Conservation (phyloP, 2,329 filamentous ascomycete species). For the Knoxdaviesia proteae region DNA sequence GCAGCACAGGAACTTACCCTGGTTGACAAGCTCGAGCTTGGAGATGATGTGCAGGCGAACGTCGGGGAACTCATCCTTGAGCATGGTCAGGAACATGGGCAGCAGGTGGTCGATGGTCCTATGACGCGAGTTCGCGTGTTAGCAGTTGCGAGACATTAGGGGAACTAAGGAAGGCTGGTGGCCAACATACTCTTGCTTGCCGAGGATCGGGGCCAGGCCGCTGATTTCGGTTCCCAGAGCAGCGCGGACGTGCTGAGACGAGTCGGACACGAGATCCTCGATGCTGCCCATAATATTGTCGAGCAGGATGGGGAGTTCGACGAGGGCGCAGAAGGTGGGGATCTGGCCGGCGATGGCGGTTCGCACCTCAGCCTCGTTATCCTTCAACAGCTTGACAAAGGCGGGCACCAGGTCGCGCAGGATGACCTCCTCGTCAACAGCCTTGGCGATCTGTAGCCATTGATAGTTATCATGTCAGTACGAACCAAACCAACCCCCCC, state of each 20-base stretch:
- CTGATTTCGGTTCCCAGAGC: constrained; percentile 93
- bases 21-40: constrained; percentile 96
- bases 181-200: constrained; percentile 81
- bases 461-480: neutral
- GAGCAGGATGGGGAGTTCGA: constrained; percentile 71
- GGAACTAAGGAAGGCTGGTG: neutral
- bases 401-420: constrained; percentile 84
- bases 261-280: constrained; percentile 88
- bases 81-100: constrained; percentile 98
- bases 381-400: constrained; percentile 94
- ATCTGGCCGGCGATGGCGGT: constrained; percentile 96
- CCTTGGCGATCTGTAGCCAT: constrained; percentile 65
- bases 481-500: neutral
- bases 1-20: constrained; percentile 32
- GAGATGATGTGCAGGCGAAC: constrained; percentile 98
- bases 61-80: constrained; percentile 97
- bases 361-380: constrained; percentile 91
- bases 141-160: constrained; percentile 2
- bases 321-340: constrained; percentile 80
- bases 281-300: constrained; percentile 94
- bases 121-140: constrained; percentile 4
- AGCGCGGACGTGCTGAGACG: constrained; percentile 88
- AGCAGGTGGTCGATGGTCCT: constrained; percentile 91
- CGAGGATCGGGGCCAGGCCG: constrained; percentile 84
- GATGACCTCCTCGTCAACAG: constrained; percentile 91